Base-by-base conservation (phyloP, 768 basidiomycete genomes). In the Amanita rubescens region DNA sequence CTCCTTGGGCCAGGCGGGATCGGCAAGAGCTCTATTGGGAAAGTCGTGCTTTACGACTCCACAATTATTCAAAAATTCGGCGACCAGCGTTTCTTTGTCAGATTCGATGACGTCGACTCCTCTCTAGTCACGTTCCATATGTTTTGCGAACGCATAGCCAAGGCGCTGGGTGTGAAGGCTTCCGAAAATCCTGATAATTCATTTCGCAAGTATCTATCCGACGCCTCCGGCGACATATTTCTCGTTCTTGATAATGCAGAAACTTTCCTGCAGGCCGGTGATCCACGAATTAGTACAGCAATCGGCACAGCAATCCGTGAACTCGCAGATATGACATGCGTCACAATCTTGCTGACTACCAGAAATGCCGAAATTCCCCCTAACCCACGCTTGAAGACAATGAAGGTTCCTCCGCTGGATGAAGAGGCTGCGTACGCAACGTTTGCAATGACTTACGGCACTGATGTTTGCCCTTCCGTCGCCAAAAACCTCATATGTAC, bases 1-100 rank as follows among this genome's bases (percentile, higher is more conserved):
- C 57, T 58, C 32, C 50, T 56, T 12, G 57, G 57, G 3, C 46
- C 46, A 3, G 57, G 57, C 3, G 57, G 57, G 7, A 58, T 56
- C n/a, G 57, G 57, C 14, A 58, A 58, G 43, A 58, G 45, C 7
- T 55, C 47, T 49, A 56, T 58, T 6, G 54, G 54, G 4, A 22
- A 33, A 41, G 57, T 51, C 3, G 45, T 58, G 20, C 45, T 58
- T 1, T 41, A 58, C 14, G 34, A 54, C 24, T 27, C 51, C 25
- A 30, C 32, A 1, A 49, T 56, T 20, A 19, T 46, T 20, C 9
- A 17, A 14, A 56, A 43, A 12, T 58, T 58, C 41, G 22, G 5
- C 1, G 49, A 53, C 5, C 50, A 43, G 8, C 55, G 57, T 4
- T 49, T 34, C 22, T 58, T 58, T 37, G 55, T 55, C 7, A n/a